phyloP scores from a whole-genome alignment of 2,329 filamentous ascomycete genomes.

The Chaetomium sp. region DNA sequence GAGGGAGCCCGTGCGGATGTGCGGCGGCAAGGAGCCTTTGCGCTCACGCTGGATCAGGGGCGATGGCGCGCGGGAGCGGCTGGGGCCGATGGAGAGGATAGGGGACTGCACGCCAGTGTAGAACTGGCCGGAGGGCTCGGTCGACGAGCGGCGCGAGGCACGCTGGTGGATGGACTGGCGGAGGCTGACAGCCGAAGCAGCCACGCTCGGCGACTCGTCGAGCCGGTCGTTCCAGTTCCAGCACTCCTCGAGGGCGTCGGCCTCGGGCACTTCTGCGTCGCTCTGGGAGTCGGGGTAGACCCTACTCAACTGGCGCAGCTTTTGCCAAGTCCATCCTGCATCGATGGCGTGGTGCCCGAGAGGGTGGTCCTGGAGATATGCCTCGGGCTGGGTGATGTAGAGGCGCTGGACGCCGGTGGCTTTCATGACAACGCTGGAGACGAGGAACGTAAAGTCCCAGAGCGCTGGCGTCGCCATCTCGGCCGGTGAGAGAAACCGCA shows the following conservation, averaged over 20 bases:
- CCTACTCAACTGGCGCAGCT: slow-evolving; percentile 63
- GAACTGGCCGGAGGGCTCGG: slow-evolving; percentile 47
- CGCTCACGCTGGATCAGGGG: slow-evolving; percentile 45
- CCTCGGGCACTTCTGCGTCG: slow-evolving; percentile 56
- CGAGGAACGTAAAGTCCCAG: slow-evolving; percentile 72
- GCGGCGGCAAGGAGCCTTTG: slow-evolving; percentile 49
- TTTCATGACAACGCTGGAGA: slow-evolving; percentile 73
- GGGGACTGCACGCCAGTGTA: slow-evolving; percentile 44
- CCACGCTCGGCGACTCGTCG: slow-evolving; percentile 57
- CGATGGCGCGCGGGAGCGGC: slow-evolving; percentile 45
- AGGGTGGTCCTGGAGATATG: slow-evolving; percentile 66
- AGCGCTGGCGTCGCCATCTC: slow-evolving; percentile 73
- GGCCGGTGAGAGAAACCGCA: slow-evolving; percentile 68
- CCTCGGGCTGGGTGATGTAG: slow-evolving; percentile 74
- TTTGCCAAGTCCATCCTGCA: slow-evolving; percentile 70
- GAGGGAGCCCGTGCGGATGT: slow-evolving; percentile 56
- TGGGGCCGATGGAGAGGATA: slow-evolving; percentile 42
- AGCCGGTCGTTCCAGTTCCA: slow-evolving; percentile 69
- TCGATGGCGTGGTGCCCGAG: slow-evolving; percentile 49
- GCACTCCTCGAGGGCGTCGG: slow-evolving; percentile 64
- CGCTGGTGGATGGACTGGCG: slow-evolving; percentile 46
- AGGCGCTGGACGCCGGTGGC: slow-evolving; percentile 64
- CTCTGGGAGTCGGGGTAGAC: slow-evolving; percentile 52
- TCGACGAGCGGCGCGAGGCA: slow-evolving; percentile 43
- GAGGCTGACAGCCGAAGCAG: slow-evolving; percentile 47